Evolutionary conservation across 805 yeast genomes (phyloP), one percentile per base, ranked within the genome.

Genomic region (Teunomyces pallodes): DNA sequence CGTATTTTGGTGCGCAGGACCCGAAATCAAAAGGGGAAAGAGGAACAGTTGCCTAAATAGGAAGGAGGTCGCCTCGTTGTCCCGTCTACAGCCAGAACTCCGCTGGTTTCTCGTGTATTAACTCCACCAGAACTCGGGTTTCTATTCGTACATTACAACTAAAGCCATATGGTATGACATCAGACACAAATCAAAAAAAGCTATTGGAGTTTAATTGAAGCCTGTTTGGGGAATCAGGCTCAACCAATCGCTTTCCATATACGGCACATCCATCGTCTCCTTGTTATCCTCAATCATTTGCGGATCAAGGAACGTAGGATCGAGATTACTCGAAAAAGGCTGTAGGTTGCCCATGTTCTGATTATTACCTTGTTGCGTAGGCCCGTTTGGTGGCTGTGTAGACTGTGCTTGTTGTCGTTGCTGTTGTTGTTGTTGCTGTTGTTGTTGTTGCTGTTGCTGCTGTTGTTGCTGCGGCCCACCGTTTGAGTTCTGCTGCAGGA

Each of bases 161-260:
- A 20, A 20, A 20, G 24, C 24, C 24, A 20, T 20, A 20, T 20
- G 24, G 24, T 20, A 20, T 20, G 24, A 5, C 24, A 20, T 20
- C 24, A 20, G 24, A 4, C 6, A 4, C 6, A 20, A 1, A 5
- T 20, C 4, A 20, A 20, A 4, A 20, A 20, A 20, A 20, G 24
- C 24, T 20, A 20, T 20, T 5, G 24, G 24, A 5, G 12, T 16
- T 43, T 45, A 58, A 12, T 53, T 55, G 45, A 66, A 65, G 9
- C 70, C 68, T 2, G 70, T 67, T 1, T 69, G 69, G 0, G 68
- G 54, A 3, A 66, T 59, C 49, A 59, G 58, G 39, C 63, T 61
- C 46, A 66, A 56, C 72, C 72, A 66, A 47, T 66, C 70, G 35
- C 52, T 43, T 35, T 52, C 53, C 17, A 53, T 39, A 13, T 49